phyloP scores from a whole-genome alignment of 208 protist genomes.

The Vickermania spadyakhi region DNA sequence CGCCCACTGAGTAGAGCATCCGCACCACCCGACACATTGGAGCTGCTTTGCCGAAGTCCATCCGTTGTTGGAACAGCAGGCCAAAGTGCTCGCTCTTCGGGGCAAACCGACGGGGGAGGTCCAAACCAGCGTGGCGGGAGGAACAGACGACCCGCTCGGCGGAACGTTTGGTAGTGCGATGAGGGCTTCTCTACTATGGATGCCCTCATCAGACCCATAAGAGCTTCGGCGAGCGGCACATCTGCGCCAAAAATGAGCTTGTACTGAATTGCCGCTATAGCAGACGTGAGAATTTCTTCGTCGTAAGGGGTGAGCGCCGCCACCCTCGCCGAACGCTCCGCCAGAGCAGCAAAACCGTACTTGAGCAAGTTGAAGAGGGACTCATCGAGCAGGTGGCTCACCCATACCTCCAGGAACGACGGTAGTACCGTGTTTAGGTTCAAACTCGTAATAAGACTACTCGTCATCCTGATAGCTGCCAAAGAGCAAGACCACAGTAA shows the following conservation, averaged over 20 bases:
- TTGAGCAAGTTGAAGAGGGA: constrained; percentile 46
- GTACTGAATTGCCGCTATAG: constrained; percentile 40
- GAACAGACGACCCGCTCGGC: not conserved
- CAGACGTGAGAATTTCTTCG: constrained; percentile 47
- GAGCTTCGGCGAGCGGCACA: constrained; percentile 63
- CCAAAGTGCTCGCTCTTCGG: constrained; percentile 11
- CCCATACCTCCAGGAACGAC: constrained; percentile 57
- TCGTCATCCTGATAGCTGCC: too few relatives aligned
- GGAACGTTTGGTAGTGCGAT: constrained; percentile 8
- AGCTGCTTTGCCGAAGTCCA: not conserved
- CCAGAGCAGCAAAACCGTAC: constrained; percentile 47
- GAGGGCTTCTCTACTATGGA: not conserved
- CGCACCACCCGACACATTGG: not conserved
- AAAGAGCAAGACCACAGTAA: too few relatives aligned
- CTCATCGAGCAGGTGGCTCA: constrained; percentile 42
- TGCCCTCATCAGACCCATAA: constrained; percentile 55
- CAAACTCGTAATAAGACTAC: constrained; percentile 65
- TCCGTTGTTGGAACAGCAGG: not conserved
- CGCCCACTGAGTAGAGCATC: not conserved
- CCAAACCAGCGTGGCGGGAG: constrained; percentile 16
- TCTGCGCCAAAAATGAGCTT: constrained; percentile 46
- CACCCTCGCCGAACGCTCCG: constrained; percentile 29
- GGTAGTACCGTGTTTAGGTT: constrained; percentile 64
- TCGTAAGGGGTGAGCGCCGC: constrained; percentile 36
- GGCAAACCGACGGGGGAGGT: constrained; percentile 26